Conservation (phyloP, 2,329 filamentous ascomycete genomes). For the Monilinia aucupariae region DNA sequence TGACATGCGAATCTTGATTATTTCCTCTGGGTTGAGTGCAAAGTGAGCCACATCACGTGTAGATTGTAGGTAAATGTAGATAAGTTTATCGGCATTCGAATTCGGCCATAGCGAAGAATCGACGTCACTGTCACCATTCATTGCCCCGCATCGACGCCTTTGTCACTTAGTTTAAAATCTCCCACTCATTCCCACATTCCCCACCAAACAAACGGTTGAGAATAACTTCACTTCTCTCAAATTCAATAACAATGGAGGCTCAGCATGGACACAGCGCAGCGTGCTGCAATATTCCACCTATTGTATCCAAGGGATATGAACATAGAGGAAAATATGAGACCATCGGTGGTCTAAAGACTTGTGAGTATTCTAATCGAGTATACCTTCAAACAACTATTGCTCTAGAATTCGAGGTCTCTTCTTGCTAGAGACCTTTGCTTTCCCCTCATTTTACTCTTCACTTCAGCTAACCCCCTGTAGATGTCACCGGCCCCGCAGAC, state of each 20-base stretch:
- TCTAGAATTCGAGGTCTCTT: background rate
- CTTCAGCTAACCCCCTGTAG: slow-evolving; percentile 18
- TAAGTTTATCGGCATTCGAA: background rate
- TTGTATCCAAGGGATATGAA: slow-evolving; percentile 50
- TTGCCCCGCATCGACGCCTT: slow-evolving; percentile 3
- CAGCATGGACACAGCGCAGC: slow-evolving; percentile 47
- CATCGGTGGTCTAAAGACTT: slow-evolving; percentile 52
- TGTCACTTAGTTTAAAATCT: background rate
- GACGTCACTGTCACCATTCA: slow-evolving; percentile 9
- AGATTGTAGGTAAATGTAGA: slow-evolving; percentile 1
- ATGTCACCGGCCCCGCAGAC: slow-evolving; percentile 44
- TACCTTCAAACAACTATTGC: background rate
- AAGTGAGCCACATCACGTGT: slow-evolving; percentile 7
- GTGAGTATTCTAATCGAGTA: slow-evolving; percentile 32
- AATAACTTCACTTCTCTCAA: background rate
- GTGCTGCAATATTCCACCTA: slow-evolving; percentile 55
- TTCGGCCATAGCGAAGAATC: background rate
- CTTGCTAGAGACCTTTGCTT: background rate
- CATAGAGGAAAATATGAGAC: slow-evolving; percentile 52
- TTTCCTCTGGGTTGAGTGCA: background rate
- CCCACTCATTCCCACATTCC: background rate
- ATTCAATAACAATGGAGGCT: slow-evolving; percentile 16
- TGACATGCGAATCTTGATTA: background rate
- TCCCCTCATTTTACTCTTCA: background rate
- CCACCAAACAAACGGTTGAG: background rate